A percentile compares a stretch with the other conserved stretches of the same genome.
Evolutionary conservation across 106 monocot genomes (phyloP).

Genomic region (Apostasia shenzhenica): DNA sequence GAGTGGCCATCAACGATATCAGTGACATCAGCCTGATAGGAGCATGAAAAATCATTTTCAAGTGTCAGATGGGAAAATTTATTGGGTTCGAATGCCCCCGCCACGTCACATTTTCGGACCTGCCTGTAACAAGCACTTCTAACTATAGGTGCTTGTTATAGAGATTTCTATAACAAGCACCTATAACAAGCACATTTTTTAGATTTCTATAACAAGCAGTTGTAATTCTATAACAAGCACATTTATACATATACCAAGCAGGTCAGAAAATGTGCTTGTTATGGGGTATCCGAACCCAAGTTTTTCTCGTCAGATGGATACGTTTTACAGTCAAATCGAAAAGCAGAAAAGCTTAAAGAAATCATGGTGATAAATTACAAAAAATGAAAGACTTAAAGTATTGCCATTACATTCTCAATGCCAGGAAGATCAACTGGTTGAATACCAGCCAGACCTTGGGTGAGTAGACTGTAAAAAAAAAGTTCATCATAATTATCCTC

Average conservation of each 20-base stretch:
- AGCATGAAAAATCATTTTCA: neutral
- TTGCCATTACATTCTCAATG: constrained; percentile 49
- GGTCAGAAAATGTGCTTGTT: neutral
- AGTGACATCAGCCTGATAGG: constrained; percentile 64
- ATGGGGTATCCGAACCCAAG: no score
- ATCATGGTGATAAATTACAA: neutral
- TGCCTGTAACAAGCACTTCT: no score
- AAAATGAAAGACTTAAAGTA: neutral
- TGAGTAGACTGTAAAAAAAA: constrained; percentile 45
- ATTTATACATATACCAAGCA: neutral
- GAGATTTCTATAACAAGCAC: neutral
- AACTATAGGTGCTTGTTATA: no score
- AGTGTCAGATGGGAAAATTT: neutral
- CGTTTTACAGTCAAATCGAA: neutral
- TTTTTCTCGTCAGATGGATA: no score
- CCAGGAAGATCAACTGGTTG: constrained; percentile 62
- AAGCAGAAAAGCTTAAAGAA: neutral
- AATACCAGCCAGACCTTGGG: constrained; percentile 78
- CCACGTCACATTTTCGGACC: no score
- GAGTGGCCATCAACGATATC: constrained; percentile 60
- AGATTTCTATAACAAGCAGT: no score
- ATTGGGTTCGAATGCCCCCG: no score
- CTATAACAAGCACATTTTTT: neutral
- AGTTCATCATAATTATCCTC: neutral
- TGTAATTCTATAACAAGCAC: no score